Conservation (phyloP, 257 asterid genomes). For the Solanum corneliomulleri region DNA sequence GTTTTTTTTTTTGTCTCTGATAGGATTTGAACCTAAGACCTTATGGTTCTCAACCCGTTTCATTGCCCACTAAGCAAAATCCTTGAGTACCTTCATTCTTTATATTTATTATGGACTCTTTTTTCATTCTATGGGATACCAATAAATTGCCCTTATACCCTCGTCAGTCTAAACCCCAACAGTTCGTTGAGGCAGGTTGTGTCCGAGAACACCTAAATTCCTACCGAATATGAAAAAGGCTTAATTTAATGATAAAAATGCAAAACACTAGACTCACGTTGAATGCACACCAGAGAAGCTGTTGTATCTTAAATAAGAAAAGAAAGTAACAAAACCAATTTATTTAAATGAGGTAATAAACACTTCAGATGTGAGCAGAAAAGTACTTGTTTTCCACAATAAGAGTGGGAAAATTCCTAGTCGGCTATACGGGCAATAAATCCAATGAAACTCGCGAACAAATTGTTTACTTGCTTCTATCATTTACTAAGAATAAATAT, state of each 20-base stretch:
- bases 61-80: neutral
- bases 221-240: neutral
- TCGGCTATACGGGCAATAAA: neutral
- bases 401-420: neutral
- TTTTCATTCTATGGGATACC: neutral
- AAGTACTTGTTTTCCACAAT: neutral
- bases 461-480: neutral
- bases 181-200: neutral
- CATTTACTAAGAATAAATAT: neutral
- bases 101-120: neutral
- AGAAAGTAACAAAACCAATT: neutral
- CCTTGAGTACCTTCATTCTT: neutral
- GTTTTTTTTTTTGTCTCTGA: neutral
- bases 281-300: neutral
- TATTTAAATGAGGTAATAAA: neutral
- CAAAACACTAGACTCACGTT: neutral
- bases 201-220: neutral
- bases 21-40: neutral
- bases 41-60: neutral
- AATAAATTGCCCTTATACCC: neutral
- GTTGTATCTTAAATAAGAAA: neutral
- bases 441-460: neutral
- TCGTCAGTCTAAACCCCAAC: neutral
- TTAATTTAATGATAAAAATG: neutral
- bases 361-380: neutral